Evolutionary conservation across 2,329 filamentous ascomycete genomes (phyloP), one percentile per base, ranked within the genome.

Genomic region (Erysiphe pulchra): DNA sequence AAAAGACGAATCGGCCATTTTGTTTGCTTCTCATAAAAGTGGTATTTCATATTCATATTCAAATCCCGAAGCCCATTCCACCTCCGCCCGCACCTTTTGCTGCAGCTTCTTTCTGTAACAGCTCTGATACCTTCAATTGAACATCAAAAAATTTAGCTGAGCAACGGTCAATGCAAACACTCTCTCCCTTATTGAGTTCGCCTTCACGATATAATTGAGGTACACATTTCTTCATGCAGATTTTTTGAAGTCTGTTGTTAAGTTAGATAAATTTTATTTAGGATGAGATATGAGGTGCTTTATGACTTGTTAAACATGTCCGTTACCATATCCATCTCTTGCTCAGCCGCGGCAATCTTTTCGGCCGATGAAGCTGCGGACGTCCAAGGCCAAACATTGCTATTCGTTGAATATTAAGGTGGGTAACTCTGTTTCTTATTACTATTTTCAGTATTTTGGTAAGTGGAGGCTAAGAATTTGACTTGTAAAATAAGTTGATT

Each of bases 71-170:
- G 24, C 68, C 70, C 50, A 65, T 62, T 10, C 54, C 54, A 36
- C 55, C 68, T 39, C 63, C 69, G 33, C 65, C 69, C 37, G 65
- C 70, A 49, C 75, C 73, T 57, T 73, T 72, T 50, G 73, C 70
- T 57, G 75, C 73, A 43, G 81, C 82, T 64, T 92, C 81, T 52
- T 78, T 75, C 66, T 94, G 85, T 76, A 95, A 85, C 66, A 92
- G 83, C 66, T 95, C 86, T 57, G 81, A 87, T 49, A 95, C 83
- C 70, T 94, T 95, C 69, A 93, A 77, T 63, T 93, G 92, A 58
- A 93, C 86, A 56, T 95, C 87, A 66, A 98, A 94, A 70, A 95
- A 98, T 69, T 98, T 98, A 60, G 81, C 73, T 48, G 92, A 82
- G 66, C 92, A 98, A 59, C 90, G 83, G 67, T 98, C 90, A 55